Evolutionary conservation across 441 rosid species (phyloP).

Genomic region (Croton laevigatus): DNA sequence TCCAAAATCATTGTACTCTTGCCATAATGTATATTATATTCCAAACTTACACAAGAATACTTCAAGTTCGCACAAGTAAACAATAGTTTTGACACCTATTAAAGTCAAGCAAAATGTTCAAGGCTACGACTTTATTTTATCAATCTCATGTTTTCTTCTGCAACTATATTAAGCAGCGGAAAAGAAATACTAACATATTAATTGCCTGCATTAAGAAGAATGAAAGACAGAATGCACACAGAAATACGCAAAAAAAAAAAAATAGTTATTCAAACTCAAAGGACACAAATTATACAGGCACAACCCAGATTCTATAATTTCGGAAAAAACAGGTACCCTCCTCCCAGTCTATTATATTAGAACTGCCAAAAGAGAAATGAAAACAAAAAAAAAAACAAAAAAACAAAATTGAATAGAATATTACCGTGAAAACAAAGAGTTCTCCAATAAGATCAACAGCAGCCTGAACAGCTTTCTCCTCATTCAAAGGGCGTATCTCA

Average conservation of each 20-base stretch:
- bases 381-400: neutral
- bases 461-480: conserved; percentile 93
- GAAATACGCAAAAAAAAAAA: neutral
- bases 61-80: neutral
- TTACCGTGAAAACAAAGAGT: conserved; percentile 79
- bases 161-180: neutral
- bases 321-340: neutral
- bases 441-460: conserved; percentile 93
- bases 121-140: neutral
- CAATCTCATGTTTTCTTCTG: neutral
- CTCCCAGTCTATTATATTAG: neutral
- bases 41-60: neutral
- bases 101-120: neutral
- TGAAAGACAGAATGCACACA: neutral
- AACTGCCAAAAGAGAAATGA: neutral
- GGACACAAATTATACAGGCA: neutral
- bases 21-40: neutral
- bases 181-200: neutral
- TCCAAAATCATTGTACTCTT: neutral
- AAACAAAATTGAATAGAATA: neutral
- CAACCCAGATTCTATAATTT: neutral
- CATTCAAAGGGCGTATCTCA: conserved; percentile 84
- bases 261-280: neutral
- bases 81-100: neutral
- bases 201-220: neutral